A percentile compares a stretch with the other conserved stretches of the same genome.
Evolutionary conservation across 2,329 filamentous ascomycete genomes (phyloP).

Genomic region (Alternaria sp.): DNA sequence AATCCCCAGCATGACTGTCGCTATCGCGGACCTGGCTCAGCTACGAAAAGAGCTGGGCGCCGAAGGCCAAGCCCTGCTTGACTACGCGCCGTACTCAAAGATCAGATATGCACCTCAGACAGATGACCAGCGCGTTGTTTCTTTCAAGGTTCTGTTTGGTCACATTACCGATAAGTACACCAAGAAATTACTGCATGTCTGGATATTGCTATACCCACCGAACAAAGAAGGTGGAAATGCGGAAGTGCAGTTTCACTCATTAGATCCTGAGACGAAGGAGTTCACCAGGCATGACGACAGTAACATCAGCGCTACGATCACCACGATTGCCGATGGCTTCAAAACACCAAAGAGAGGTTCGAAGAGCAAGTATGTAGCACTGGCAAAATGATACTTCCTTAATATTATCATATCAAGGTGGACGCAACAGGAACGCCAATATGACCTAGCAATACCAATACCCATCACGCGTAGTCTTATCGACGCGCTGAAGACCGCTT

Average conservation of each 20-base stretch:
- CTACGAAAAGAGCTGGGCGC: not conserved
- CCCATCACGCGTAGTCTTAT: not conserved
- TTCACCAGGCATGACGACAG: not conserved
- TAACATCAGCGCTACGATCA: not conserved
- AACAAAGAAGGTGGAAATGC: not conserved
- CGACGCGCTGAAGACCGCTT: not conserved
- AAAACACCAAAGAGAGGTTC: not conserved
- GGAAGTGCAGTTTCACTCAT: not conserved
- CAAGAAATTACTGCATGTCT: not conserved
- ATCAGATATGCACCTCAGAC: not conserved
- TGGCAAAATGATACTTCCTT: slow-evolving; percentile 18
- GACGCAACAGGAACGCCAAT: not conserved
- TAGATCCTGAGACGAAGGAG: not conserved
- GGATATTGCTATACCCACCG: slow-evolving; percentile 1
- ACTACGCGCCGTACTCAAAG: not conserved
- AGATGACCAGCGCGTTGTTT: not conserved
- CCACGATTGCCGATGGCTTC: not conserved
- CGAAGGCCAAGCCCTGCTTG: not conserved
- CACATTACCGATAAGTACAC: not conserved
- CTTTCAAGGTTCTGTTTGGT: slow-evolving; percentile 5
- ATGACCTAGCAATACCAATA: not conserved
- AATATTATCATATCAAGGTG: not conserved
- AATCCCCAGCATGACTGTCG: not conserved
- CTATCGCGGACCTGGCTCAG: not conserved
- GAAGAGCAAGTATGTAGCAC: slow-evolving; percentile 1